phyloP scores from a whole-genome alignment of 23 red algal genomes.

The Cyanidium caldarium region DNA sequence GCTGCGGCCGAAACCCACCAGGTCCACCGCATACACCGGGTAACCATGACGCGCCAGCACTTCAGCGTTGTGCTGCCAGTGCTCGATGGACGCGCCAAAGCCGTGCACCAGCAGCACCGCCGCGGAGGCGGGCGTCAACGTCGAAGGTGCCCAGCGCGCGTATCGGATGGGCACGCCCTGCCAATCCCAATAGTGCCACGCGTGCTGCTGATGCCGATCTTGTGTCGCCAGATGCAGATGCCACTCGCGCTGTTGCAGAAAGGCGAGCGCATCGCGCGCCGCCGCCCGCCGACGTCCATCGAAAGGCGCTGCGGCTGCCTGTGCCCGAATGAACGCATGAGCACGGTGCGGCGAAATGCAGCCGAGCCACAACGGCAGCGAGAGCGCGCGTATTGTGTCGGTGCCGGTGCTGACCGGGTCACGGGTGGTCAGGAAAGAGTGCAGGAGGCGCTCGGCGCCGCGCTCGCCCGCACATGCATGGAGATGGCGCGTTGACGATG shows the following conservation, averaged over 20 bases:
- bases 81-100: constrained; percentile 73
- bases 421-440: too few relatives aligned
- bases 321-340: too few relatives aligned
- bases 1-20: constrained; percentile 68
- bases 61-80: constrained; percentile 34
- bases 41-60: constrained; percentile 16
- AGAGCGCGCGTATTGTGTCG: too few relatives aligned
- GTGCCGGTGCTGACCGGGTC: too few relatives aligned
- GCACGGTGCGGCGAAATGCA: too few relatives aligned
- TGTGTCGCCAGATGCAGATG: background rate
- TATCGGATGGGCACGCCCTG: background rate
- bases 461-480: too few relatives aligned
- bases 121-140: background rate
- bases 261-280: background rate
- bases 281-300: too few relatives aligned
- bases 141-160: background rate
- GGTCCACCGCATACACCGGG: constrained; percentile 60
- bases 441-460: too few relatives aligned
- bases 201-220: background rate
- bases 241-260: background rate
- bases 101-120: constrained; percentile 81
- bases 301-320: too few relatives aligned
- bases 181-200: constrained; percentile 2
- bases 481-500: too few relatives aligned
- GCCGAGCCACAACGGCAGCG: too few relatives aligned